A percentile compares a stretch with the other conserved stretches of the same genome.
These are phyloP conservation scores for Agaricus subrufescens DNA, from an alignment of 768 basidiomycete genomes.

Conservation along the genomic window DNA sequence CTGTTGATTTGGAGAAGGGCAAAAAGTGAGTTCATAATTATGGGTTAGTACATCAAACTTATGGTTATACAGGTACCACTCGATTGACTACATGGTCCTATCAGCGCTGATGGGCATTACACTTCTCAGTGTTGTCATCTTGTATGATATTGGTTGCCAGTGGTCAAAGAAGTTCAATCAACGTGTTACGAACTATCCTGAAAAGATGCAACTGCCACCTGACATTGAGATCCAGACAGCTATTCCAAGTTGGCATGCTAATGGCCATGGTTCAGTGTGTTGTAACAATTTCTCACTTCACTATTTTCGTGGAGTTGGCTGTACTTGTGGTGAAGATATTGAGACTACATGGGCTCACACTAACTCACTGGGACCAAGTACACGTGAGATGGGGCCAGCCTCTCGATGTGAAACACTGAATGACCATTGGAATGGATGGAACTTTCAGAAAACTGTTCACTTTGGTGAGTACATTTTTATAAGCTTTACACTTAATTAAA, in stretches of 20 bases:
- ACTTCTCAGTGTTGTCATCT: no score
- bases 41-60: no score
- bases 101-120: no score
- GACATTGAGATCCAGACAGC: neutral
- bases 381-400: slow-evolving; percentile 32
- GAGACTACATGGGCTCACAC: slow-evolving; percentile 27
- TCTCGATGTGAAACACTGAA: slow-evolving; percentile 21
- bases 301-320: slow-evolving; percentile 16
- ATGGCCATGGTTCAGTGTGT: slow-evolving; percentile 20
- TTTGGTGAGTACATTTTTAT: slow-evolving; percentile 10
- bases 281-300: slow-evolving; percentile 19
- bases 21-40: slow-evolving; percentile 19
- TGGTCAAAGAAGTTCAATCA: no score
- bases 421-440: slow-evolving; percentile 21
- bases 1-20: slow-evolving; percentile 26
- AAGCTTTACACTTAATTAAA: neutral
- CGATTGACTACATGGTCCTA: no score
- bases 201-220: neutral
- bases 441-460: slow-evolving; percentile 21
- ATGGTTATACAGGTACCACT: no score
- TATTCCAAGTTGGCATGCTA: slow-evolving; percentile 25
- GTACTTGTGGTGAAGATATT: slow-evolving; percentile 30
- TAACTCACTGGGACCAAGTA: slow-evolving; percentile 22
- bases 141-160: no score
- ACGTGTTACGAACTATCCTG: slow-evolving; percentile 7